Evolutionary conservation across 2,329 filamentous ascomycete genomes (phyloP).

Genomic region (Aspergillus quadrilineatus): DNA sequence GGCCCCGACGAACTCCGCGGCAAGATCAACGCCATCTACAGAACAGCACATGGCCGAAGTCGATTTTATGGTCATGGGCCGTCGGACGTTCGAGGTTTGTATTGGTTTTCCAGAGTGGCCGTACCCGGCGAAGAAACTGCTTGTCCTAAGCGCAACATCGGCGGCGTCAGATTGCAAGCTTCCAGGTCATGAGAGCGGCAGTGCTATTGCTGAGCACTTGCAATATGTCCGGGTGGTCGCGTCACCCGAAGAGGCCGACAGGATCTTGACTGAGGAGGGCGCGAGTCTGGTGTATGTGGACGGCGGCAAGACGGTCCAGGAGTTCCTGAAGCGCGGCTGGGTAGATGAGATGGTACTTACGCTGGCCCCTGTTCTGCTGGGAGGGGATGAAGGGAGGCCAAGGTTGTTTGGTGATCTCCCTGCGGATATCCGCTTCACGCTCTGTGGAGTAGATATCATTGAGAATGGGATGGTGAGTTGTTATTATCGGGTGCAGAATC

Average conservation of each 20-base stretch:
- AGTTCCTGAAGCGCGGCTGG: slow-evolving; percentile 12
- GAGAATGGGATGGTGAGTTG: slow-evolving; percentile 13
- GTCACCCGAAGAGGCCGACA: slow-evolving; percentile 3
- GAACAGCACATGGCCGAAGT: slow-evolving; percentile 12
- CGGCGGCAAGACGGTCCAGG: slow-evolving; percentile 9
- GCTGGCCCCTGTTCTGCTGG: slow-evolving; percentile 8
- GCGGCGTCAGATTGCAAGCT: not conserved
- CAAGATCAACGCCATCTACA: not conserved
- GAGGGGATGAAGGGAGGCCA: not conserved
- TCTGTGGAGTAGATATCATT: slow-evolving; percentile 12
- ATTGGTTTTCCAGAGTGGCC: slow-evolving; percentile 1
- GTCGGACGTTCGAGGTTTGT: slow-evolving; percentile 9
- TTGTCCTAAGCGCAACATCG: slow-evolving; percentile 4
- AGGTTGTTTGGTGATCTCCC: slow-evolving; percentile 1
- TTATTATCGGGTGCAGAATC: slow-evolving; percentile 1
- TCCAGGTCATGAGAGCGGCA: no score
- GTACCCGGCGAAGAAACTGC: slow-evolving; percentile 4
- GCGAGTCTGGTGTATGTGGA: slow-evolving; percentile 9
- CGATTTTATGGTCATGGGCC: slow-evolving; percentile 15
- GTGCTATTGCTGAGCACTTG: not conserved
- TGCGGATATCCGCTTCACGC: not conserved
- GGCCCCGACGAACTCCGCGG: not conserved
- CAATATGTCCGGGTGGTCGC: not conserved
- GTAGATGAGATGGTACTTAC: slow-evolving; percentile 16
- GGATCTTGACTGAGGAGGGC: not conserved